Percentiles rank a stretch among this genome's conserved stretches.
phyloP scores from a whole-genome alignment of 1,284 basidiomycete species.

The Pseudozyma pruni region DNA sequence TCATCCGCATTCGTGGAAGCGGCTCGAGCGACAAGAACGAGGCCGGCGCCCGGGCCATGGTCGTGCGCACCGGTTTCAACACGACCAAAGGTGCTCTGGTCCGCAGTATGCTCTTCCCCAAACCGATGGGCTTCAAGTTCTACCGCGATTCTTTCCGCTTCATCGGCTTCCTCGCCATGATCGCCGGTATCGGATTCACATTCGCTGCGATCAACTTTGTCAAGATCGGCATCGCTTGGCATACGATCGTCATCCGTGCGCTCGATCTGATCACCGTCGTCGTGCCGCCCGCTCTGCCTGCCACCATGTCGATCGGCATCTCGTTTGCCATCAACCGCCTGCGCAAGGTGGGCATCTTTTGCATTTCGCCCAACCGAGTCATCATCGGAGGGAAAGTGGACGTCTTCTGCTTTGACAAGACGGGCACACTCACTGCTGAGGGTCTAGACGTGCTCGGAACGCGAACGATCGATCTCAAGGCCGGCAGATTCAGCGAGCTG shows the following conservation, averaged over 20 bases:
- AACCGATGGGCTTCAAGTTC: constrained; percentile 92
- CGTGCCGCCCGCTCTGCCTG: constrained; percentile 95
- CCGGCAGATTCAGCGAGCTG: constrained; percentile 86
- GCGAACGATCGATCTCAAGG: constrained; percentile 62
- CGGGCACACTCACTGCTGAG: constrained; percentile 97
- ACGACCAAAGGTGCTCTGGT: constrained; percentile 97
- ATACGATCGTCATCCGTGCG: constrained; percentile 89
- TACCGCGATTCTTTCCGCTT: constrained; percentile 98
- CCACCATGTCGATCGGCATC: constrained; percentile 96
- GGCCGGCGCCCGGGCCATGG: constrained; percentile 79
- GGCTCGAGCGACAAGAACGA: constrained; percentile 62
- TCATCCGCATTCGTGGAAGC: constrained; percentile 82
- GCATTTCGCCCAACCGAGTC: constrained; percentile 94
- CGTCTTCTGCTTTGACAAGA: constrained; percentile 99
- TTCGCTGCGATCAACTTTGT: constrained; percentile 86
- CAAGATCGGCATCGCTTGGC: constrained; percentile 83
- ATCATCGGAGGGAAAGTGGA: constrained; percentile 97
- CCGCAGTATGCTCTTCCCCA: constrained; percentile 97
- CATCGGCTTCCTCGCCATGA: constrained; percentile 87
- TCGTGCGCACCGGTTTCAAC: constrained; percentile 93
- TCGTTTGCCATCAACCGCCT: constrained; percentile 92
- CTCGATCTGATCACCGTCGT: constrained; percentile 98
- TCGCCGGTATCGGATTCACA: constrained; percentile 80
- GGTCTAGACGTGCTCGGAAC: constrained; percentile 87
- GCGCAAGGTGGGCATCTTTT: constrained; percentile 89